These are phyloP conservation scores for Batkoa obscura DNA, from an alignment of 371 early-diverging fungal genomes.

Conservation along the genomic window DNA sequence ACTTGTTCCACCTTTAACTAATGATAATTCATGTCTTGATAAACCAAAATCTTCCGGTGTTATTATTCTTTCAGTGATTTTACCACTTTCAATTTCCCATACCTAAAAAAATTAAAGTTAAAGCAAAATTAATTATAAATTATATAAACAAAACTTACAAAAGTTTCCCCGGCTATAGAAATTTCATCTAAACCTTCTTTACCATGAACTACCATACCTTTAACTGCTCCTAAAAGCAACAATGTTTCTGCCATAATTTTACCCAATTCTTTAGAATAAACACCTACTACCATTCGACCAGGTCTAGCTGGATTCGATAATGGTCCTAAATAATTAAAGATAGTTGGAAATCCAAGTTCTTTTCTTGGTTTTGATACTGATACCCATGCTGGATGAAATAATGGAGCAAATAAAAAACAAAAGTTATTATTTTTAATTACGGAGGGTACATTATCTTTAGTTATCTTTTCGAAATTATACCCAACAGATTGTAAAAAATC, in stretches of 20 bases:
- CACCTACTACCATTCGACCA: conserved; percentile 68
- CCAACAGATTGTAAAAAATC: conserved; percentile 78
- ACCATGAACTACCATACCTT: conserved; percentile 76
- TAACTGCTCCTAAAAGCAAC: conserved; percentile 38
- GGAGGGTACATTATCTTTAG: conserved; percentile 38
- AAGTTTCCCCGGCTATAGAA: conserved; percentile 52
- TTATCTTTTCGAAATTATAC: conserved; percentile 41
- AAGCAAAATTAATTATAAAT: not conserved
- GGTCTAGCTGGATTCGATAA: conserved; percentile 81
- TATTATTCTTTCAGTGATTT: conserved; percentile 37
- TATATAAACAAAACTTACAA: conserved; percentile 18
- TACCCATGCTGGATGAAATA: conserved; percentile 84
- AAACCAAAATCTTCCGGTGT: conserved; percentile 80
- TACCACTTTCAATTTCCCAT: conserved; percentile 41
- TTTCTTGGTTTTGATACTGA: conserved; percentile 53
- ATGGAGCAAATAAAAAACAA: conserved; percentile 83
- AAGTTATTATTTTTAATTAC: conserved; percentile 49
- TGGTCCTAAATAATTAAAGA: conserved; percentile 91
- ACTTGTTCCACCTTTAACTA: conserved; percentile 63
- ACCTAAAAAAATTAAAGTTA: conserved; percentile 16
- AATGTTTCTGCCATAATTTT: conserved; percentile 69
- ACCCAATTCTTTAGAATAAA: conserved; percentile 59
- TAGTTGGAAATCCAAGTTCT: conserved; percentile 82
- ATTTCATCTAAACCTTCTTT: conserved; percentile 66
- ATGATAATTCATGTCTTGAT: conserved; percentile 37